A percentile compares a stretch with the other conserved stretches of the same genome.
Conservation (phyloP, 2,329 filamentous ascomycete species). For the Fusarium transvaalense region DNA sequence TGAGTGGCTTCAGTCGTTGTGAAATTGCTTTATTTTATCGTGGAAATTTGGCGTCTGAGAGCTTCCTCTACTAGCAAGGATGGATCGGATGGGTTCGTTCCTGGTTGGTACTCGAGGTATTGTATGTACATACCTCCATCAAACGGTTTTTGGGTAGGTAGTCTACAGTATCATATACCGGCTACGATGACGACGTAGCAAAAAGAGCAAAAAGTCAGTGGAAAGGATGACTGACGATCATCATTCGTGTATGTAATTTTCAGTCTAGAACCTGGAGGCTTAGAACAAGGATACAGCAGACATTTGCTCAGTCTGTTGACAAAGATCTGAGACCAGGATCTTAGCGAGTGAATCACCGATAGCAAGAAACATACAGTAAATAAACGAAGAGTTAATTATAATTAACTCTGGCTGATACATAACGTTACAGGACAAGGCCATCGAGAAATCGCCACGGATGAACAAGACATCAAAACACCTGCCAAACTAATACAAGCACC, state of each 20-base stretch:
- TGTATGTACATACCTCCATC: conserved; percentile 3
- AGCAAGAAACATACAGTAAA: conserved; percentile 2
- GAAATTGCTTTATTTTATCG: conserved; percentile 48
- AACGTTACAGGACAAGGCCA: conserved; percentile 8
- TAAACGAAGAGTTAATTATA: background rate
- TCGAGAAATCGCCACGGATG: no score
- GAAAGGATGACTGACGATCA: conserved; percentile 27
- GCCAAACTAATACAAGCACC: conserved; percentile 19
- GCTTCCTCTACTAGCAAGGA: conserved; percentile 30
- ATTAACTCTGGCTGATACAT: background rate
- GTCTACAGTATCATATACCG: background rate
- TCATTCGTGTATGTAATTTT: background rate
- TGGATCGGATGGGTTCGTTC: conserved; percentile 6
- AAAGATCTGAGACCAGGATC: conserved; percentile 29
- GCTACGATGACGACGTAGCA: conserved; percentile 11
- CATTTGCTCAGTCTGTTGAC: background rate
- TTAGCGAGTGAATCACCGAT: conserved; percentile 13
- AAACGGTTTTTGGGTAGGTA: conserved; percentile 6
- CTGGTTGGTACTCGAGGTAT: conserved; percentile 1
- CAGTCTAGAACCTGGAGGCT: conserved; percentile 7
- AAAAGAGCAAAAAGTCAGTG: conserved; percentile 16
- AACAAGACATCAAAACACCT: background rate
- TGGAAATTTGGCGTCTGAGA: conserved; percentile 36
- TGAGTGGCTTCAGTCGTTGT: conserved; percentile 32
- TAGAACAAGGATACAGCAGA: conserved; percentile 15